phyloP scores from a whole-genome alignment of 106 monocot genomes.

The Agapanthus africanus region DNA sequence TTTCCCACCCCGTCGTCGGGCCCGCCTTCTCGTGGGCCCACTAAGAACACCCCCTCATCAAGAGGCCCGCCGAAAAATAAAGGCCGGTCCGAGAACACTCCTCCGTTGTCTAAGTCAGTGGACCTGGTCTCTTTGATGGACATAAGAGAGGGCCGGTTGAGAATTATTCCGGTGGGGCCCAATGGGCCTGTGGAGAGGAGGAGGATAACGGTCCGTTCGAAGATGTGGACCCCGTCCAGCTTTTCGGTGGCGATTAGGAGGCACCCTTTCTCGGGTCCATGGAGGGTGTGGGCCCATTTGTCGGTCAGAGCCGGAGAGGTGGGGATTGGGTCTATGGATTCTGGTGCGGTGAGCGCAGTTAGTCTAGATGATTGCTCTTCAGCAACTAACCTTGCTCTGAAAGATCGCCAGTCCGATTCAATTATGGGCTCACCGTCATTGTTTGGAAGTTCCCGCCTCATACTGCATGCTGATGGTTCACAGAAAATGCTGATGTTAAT shows the following conservation, averaged over 20 bases:
- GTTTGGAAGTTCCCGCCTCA: slow-evolving; percentile 3
- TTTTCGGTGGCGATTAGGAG: slow-evolving; percentile 69
- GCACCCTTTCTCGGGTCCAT: slow-evolving; percentile 75
- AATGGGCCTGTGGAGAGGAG: slow-evolving; percentile 41
- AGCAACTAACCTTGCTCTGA: slow-evolving; percentile 70
- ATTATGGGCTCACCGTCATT: slow-evolving; percentile 19
- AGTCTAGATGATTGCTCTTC: slow-evolving; percentile 26
- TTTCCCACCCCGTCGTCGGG: slow-evolving; percentile 18
- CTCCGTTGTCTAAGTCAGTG: slow-evolving; percentile 28
- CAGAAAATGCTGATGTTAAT: not conserved
- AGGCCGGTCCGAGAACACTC: slow-evolving; percentile 53
- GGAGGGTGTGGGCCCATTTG: slow-evolving; percentile 73
- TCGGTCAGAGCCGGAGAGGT: slow-evolving; percentile 5
- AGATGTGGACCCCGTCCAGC: slow-evolving; percentile 91
- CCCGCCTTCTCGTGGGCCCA: slow-evolving; percentile 21
- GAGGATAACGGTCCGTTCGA: slow-evolving; percentile 74
- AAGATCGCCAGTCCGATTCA: slow-evolving; percentile 73
- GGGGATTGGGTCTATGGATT: not conserved
- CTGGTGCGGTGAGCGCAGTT: not conserved
- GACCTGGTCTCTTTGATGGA: slow-evolving; percentile 81
- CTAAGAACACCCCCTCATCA: slow-evolving; percentile 59
- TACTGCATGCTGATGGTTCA: slow-evolving; percentile 31
- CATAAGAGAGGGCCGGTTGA: slow-evolving; percentile 90
- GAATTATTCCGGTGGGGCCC: slow-evolving; percentile 63
- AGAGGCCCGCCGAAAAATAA: slow-evolving; percentile 84